These are phyloP conservation scores for Silene latifolia DNA, from an alignment of 148 eudicot genomes.

Conservation along the genomic window DNA sequence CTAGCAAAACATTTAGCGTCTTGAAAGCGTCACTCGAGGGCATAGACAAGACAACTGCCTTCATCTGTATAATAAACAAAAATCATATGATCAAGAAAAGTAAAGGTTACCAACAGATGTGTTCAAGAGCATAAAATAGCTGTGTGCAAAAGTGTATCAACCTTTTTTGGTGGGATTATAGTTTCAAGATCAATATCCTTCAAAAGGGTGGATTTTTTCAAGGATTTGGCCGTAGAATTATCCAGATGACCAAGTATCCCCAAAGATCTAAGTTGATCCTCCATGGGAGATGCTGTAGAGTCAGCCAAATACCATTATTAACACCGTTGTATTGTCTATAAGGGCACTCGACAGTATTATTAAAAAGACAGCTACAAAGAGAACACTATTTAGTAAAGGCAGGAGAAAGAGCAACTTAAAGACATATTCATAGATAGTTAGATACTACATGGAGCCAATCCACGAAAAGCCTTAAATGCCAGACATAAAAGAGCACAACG, in stretches of 20 bases:
- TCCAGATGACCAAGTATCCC: slow-evolving; percentile 49
- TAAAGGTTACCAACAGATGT: background rate
- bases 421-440: background rate
- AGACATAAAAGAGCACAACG: background rate
- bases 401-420: background rate
- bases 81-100: background rate
- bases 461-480: background rate
- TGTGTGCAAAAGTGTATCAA: slow-evolving; percentile 16
- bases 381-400: background rate
- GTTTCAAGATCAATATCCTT: slow-evolving; percentile 59
- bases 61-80: slow-evolving; percentile 46
- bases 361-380: background rate
- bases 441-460: background rate
- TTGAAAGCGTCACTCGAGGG: slow-evolving; percentile 49
- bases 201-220: slow-evolving; percentile 30
- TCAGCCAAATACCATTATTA: slow-evolving; percentile 30
- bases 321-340: slow-evolving; percentile 27
- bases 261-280: slow-evolving; percentile 60
- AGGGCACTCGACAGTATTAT: background rate
- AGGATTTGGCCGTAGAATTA: slow-evolving; percentile 30
- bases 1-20: slow-evolving; percentile 48
- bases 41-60: slow-evolving; percentile 57
- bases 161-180: slow-evolving; percentile 60
- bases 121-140: background rate
- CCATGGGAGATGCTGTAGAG: slow-evolving; percentile 48